Evolutionary conservation across 441 rosid genomes (phyloP), one percentile per base, ranked within the genome.

Genomic region (Populus hybrid): DNA sequence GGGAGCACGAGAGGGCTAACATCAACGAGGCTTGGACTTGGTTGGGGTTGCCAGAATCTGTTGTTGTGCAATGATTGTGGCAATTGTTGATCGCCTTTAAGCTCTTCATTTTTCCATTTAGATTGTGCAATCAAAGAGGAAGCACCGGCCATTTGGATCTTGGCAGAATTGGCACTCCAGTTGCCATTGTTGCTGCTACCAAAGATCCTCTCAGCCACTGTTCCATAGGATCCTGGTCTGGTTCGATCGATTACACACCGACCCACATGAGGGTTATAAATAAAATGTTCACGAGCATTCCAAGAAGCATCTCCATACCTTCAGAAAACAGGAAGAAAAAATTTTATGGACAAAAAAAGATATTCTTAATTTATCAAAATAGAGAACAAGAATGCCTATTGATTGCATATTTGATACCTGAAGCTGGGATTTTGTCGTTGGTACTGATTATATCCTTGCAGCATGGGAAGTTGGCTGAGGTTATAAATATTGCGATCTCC

Each of bases 401-500:
- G 40, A 42, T 46, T 38, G 21, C 20, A 26, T 14, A 14, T 59
- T 8, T 59, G 18, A 24, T 28, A 89, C 92, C 98, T 88, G 85
- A 88, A 88, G 80, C 80, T 78, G 74, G 91, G 79, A 78, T 74
- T 69, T 34, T 84, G 85, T 78, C 80, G 84, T 70, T 80, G 87
- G 59, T 54, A 50, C 57, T 50, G 8, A 54, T 69, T 85, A 54
- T 80, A 87, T 71, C 90, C 89, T 80, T 85, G 92, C 14, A 90
- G 84, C 97, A 92, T 92, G 14, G 96, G 95, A 74, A 91, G 89
- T 78, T 91, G 97, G 81, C 92, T 88, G 74, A 91, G 87, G 76
- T 90, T 92, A 73, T 89, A 91, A 80, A 91, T 84, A 82, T 89
- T 91, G 10, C 82, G 88, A 77, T 90, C 94, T 80, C 91, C 88